phyloP scores from a whole-genome alignment of 2,329 filamentous ascomycete genomes.

The Cladosporium cucumerinum region DNA sequence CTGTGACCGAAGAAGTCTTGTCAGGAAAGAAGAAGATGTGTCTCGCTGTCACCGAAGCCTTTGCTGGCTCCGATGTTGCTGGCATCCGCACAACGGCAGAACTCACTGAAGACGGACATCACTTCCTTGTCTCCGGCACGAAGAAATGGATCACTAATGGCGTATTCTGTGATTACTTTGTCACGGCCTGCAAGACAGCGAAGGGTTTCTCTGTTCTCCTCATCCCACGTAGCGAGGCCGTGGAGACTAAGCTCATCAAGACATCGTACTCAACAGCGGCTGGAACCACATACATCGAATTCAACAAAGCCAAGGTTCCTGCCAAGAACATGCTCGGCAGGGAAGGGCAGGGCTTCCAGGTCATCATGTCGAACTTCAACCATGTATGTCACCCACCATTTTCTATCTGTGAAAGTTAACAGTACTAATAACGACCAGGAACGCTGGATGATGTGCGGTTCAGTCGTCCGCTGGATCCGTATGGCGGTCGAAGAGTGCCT shows the following conservation, averaged over 20 bases:
- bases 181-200: slow-evolving; percentile 73
- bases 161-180: slow-evolving; percentile 78
- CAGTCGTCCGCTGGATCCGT: slow-evolving; percentile 62
- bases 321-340: slow-evolving; percentile 72
- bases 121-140: slow-evolving; percentile 67
- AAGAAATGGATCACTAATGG: slow-evolving; percentile 90
- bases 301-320: slow-evolving; percentile 83
- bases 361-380: slow-evolving; percentile 69
- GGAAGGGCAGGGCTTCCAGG: slow-evolving; percentile 74
- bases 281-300: slow-evolving; percentile 75
- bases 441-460: slow-evolving; percentile 44
- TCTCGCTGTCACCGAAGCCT: slow-evolving; percentile 83
- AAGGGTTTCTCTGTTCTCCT: slow-evolving; percentile 77
- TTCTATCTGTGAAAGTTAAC: not conserved
- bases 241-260: slow-evolving; percentile 76
- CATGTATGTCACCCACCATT: slow-evolving; percentile 51
- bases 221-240: slow-evolving; percentile 68
- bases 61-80: slow-evolving; percentile 80
- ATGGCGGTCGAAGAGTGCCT: slow-evolving; percentile 76
- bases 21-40: slow-evolving; percentile 84
- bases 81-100: slow-evolving; percentile 73
- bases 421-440: slow-evolving; percentile 21
- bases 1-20: slow-evolving; percentile 68
- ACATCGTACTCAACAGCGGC: slow-evolving; percentile 76
- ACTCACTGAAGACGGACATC: slow-evolving; percentile 71